Conservation (phyloP, 176 grass and related monocot genomes). For the Triticum urartu region DNA sequence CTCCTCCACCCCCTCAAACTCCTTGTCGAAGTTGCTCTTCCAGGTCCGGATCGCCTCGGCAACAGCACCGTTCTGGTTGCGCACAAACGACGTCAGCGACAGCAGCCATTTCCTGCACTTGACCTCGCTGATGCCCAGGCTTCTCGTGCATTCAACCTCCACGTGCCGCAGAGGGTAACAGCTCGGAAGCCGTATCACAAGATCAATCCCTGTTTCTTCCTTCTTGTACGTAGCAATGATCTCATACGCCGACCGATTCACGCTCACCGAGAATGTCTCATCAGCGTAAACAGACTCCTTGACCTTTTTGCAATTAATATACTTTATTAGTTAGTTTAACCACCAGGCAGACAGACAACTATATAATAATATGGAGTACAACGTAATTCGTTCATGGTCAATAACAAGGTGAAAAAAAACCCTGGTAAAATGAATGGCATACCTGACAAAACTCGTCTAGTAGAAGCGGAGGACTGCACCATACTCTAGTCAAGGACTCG, state of each 20-base stretch:
- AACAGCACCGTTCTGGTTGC: slow-evolving; percentile 87
- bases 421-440: background rate
- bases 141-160: slow-evolving; percentile 87
- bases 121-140: slow-evolving; percentile 84
- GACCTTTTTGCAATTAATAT: slow-evolving; percentile 35
- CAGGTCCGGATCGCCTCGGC: slow-evolving; percentile 83
- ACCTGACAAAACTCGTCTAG: slow-evolving; percentile 91
- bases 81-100: slow-evolving; percentile 78
- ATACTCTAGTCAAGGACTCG: slow-evolving; percentile 82
- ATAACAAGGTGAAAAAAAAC: background rate
- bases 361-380: background rate
- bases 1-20: slow-evolving; percentile 93
- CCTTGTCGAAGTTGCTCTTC: slow-evolving; percentile 96
- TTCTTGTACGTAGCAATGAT: slow-evolving; percentile 98
- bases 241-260: slow-evolving; percentile 74
- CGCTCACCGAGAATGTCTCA: slow-evolving; percentile 87
- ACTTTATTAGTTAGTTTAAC: background rate
- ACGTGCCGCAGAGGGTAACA: slow-evolving; percentile 87
- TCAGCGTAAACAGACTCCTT: slow-evolving; percentile 65
- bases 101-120: slow-evolving; percentile 91
- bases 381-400: background rate
- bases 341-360: background rate
- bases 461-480: slow-evolving; percentile 90
- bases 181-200: slow-evolving; percentile 76
- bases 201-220: slow-evolving; percentile 94